A percentile compares a stretch with the other conserved stretches of the same genome.
Evolutionary conservation across 768 basidiomycete genomes (phyloP).

Genomic region (Podaxis sp.): DNA sequence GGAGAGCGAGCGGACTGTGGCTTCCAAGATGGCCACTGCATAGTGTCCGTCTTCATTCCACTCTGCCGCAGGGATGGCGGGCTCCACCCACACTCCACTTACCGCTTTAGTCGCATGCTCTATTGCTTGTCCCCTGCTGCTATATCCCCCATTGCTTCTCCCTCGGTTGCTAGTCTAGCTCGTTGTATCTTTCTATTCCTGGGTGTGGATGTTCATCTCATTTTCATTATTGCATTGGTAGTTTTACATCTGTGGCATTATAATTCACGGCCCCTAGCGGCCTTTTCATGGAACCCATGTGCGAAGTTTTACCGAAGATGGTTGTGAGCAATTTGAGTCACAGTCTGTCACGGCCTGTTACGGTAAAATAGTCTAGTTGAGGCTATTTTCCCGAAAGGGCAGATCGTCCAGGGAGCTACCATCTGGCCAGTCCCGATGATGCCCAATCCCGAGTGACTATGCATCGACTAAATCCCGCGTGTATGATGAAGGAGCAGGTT

Average conservation of each 20-base stretch:
- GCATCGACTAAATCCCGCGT: neutral
- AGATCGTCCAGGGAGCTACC: neutral
- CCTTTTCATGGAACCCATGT: neutral
- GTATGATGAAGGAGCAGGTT: neutral
- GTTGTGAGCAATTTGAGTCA: neutral
- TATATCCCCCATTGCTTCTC: slow-evolving; percentile 2
- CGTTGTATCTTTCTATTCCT: slow-evolving; percentile 4
- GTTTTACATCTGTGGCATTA: slow-evolving; percentile 14
- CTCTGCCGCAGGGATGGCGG: neutral
- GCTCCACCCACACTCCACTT: slow-evolving; percentile 15
- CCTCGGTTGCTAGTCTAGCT: slow-evolving; percentile 2
- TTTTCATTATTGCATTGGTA: slow-evolving; percentile 7
- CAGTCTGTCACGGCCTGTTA: neutral
- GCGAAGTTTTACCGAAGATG: neutral
- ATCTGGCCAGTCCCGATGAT: neutral
- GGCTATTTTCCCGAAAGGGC: neutral
- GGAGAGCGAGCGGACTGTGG: slow-evolving; percentile 85
- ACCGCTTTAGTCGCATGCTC: slow-evolving; percentile 12
- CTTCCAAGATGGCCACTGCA: slow-evolving; percentile 82
- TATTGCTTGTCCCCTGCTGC: neutral
- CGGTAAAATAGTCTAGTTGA: neutral
- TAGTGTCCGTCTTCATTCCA: slow-evolving; percentile 29
- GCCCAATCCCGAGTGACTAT: neutral
- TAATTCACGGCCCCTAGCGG: slow-evolving; percentile 5
- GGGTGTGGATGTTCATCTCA: slow-evolving; percentile 7